A percentile compares a stretch with the other conserved stretches of the same genome.
Conservation (phyloP, 2,329 filamentous ascomycete species). For the Hypoxylon sp. region DNA sequence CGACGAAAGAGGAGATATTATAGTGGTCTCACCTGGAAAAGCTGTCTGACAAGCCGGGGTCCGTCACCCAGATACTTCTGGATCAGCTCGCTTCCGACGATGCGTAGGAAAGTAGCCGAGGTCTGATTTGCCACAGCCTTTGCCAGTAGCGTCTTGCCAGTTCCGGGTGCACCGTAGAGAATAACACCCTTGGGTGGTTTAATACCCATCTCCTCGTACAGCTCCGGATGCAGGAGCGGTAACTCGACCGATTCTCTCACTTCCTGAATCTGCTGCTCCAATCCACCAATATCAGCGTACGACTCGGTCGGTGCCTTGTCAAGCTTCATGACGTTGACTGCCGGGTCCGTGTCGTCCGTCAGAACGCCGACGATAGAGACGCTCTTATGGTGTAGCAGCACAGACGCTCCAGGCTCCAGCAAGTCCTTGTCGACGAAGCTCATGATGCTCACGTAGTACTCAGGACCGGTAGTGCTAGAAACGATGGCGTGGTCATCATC, state of each 20-base stretch:
- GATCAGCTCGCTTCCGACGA: conserved; percentile 96
- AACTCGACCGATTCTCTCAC: conserved; percentile 97
- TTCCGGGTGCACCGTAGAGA: conserved; percentile 95
- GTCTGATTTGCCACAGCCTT: conserved; percentile 99
- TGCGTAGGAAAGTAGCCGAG: conserved; percentile 97
- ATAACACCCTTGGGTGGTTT: conserved; percentile 99
- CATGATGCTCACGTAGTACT: conserved; percentile 99
- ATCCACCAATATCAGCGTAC: conserved; percentile 96
- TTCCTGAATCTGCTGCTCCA: conserved; percentile 96
- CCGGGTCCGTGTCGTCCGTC: conserved; percentile 94
- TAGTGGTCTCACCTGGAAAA: conserved; percentile 78
- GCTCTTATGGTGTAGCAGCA: conserved; percentile 95
- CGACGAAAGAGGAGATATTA: no score
- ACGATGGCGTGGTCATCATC: conserved; percentile 99
- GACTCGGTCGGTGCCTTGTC: conserved; percentile 99
- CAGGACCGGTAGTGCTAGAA: conserved; percentile 94
- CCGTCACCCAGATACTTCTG: conserved; percentile 99
- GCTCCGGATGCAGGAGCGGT: conserved; percentile 91
- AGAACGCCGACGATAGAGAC: conserved; percentile 97
- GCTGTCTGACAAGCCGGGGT: conserved; percentile 91
- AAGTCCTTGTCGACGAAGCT: conserved; percentile 99
- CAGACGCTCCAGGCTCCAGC: conserved; percentile 93
- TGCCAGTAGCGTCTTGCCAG: conserved; percentile 93
- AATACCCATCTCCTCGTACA: conserved; percentile 99
- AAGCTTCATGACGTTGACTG: conserved; percentile 98